Evolutionary conservation across 768 basidiomycete species (phyloP), one percentile per base, ranked within the genome.

Genomic region (Paxillus involutus): DNA sequence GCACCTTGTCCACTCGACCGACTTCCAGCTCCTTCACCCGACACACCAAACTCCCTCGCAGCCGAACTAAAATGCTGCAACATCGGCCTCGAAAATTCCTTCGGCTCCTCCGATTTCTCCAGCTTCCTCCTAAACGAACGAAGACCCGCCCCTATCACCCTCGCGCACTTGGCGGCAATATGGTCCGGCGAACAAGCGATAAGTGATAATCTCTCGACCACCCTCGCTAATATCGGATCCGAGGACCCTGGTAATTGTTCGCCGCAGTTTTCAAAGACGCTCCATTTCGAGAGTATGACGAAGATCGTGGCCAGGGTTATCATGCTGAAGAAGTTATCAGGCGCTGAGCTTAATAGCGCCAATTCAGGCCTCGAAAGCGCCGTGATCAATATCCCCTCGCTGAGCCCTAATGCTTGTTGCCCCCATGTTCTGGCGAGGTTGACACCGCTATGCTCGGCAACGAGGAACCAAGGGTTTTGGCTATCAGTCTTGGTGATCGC

Each of bases 281-380:
- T 70, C 62, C 77, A 77, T 59, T 79, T 80, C 40, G 71, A 69
- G 11, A 75, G 64, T 47, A 79, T 70, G 46, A 80, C 54, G 45
- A 71, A 77, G 2, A 75, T 68, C 6, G 78, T 74, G 40, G 78
- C 74, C 48, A 79, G 76, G 0, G 71, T 64, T 43, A 79, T 66
- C 70, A 80, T 71, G 30, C 63, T 63, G 53, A 74, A 79, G 26
- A 78, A 47, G 39, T 62, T 63, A 60, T 79, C 78, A 3, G 77
- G 77, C 8, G 75, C 71, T 11, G 76, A 66, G 55, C 70, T 68
- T 52, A 79, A 62, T n/a, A 75, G 61, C 0, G 58, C 58, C 17
- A 67, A 52, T 45, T 79, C 73, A 26, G 63, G 56, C 30, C 67
- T 53, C 21, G 73, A 66, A 41, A 78, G 67, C 8, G 68, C 60